A percentile compares a stretch with the other conserved stretches of the same genome.
Conservation (phyloP, 805 yeast species). For the Cyberlindnera misumaiensis region DNA sequence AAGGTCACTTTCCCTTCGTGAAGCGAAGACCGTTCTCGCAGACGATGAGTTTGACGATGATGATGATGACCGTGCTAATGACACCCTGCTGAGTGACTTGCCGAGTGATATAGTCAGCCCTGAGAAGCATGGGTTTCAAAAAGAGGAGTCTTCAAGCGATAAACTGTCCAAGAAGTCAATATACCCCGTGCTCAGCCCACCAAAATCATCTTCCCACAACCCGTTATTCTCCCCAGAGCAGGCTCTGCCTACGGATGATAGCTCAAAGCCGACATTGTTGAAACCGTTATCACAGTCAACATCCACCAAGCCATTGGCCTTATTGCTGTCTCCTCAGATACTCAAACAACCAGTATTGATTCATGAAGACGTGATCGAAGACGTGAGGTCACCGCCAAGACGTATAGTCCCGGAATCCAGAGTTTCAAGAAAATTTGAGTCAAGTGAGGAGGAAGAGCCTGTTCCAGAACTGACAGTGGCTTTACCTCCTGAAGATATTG, state of each 20-base stretch:
- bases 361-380: not conserved
- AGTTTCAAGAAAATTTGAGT: constrained; percentile 12
- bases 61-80: constrained; percentile 2
- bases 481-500: not conserved
- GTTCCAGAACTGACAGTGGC: constrained; percentile 19
- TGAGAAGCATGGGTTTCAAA: constrained; percentile 19
- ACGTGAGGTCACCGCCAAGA: not conserved
- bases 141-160: constrained; percentile 9
- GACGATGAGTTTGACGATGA: constrained; percentile 3
- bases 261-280: not conserved
- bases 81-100: constrained; percentile 17
- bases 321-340: not conserved
- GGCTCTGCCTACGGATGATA: not conserved
- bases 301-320: not conserved
- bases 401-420: not conserved
- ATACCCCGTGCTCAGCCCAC: not conserved
- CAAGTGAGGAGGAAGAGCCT: constrained; percentile 20
- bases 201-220: not conserved
- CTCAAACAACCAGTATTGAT: not conserved
- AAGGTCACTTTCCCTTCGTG: not conserved
- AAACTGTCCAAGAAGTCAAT: not conserved
- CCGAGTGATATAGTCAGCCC: constrained; percentile 22
- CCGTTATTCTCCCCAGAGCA: not conserved
- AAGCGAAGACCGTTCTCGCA: not conserved
- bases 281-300: constrained; percentile 2